Evolutionary conservation across 306 rosid species (phyloP).

Genomic region (Prunus mume): DNA sequence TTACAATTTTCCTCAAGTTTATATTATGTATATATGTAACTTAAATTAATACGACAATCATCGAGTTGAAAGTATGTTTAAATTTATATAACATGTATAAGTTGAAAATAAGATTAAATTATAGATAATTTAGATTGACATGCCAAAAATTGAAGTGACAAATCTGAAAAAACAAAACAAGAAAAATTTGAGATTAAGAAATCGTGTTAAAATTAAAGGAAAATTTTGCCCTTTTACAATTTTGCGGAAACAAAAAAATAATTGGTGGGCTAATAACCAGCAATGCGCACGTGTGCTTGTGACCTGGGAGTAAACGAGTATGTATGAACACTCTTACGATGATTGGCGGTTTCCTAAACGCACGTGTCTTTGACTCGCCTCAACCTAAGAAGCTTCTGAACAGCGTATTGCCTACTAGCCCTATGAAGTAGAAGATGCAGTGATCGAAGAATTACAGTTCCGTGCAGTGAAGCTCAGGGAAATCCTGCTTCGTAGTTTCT

Average conservation of each 20-base stretch:
- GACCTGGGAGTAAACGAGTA: neutral
- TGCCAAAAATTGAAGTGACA: too few species aligned
- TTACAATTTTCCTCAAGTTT: too few species aligned
- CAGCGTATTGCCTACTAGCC: constrained; percentile 25
- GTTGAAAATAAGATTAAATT: too few species aligned
- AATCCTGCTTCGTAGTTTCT: constrained; percentile 14
- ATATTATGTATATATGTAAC: too few species aligned
- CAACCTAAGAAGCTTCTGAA: constrained; percentile 46
- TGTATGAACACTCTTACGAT: neutral
- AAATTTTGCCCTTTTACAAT: too few species aligned
- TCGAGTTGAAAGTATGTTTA: too few species aligned
- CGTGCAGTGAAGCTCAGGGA: neutral
- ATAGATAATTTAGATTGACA: too few species aligned
- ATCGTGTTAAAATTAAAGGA: neutral
- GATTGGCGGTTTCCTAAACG: constrained; percentile 22
- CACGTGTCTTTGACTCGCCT: constrained; percentile 57
- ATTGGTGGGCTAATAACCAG: neutral
- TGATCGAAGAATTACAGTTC: constrained; percentile 20
- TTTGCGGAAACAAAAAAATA: neutral
- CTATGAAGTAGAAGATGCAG: constrained; percentile 24
- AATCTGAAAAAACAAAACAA: too few species aligned
- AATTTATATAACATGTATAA: too few species aligned
- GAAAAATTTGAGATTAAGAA: too few species aligned
- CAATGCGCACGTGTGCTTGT: neutral
- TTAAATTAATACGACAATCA: too few species aligned